Base-by-base conservation (phyloP, 257 asterid species). In the Solanum chmielewskii region DNA sequence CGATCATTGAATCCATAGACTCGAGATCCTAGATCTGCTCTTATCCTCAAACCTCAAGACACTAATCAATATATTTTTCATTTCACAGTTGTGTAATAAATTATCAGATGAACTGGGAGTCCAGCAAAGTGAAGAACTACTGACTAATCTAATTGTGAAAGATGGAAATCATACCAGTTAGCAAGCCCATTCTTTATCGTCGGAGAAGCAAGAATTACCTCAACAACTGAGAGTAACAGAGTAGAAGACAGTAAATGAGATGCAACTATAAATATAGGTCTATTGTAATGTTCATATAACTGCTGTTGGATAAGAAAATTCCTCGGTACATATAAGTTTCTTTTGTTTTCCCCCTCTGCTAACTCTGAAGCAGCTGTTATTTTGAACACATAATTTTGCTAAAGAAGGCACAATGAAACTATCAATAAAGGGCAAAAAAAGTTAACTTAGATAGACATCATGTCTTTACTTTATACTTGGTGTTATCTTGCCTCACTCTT, bases 51-150 rank as follows among this genome's bases (percentile, higher is more conserved):
- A 52, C 52, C 33, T 52, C 11, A 39, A 39, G 16, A 68, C 27
- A 68, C 25, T 29, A n/a, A 33, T 33, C 47, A 31, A 86, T 27
- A 29, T 20, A 29, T 45, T 41, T 56, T 23, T 21, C 16, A 29
- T 41, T 9, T 3, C 87, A 93, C 98, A 97, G 99, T 87, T 97
- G 89, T 97, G 99, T 80, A 89, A 93, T 88, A 97, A 86, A 90
- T 92, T 97, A 87, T 92, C 98, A 0, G 87, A 86, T 86, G 98
- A 97, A 89, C 89, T 97, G 94, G 98, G 98, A 37, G 96, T 93
- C 83, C 88, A 94, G 25, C 91, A 86, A 89, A 90, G 93, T 86
- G 90, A 89, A 91, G 93, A 89, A 87, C 90, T 91, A 83, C 83
- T 86, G 41, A n/a, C 87, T 87, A 41, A 23, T 89, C 29, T 89